Evolutionary conservation across 176 grass and related monocot species (phyloP), one percentile per base, ranked within the genome.

Genomic region (Raddia guianensis): DNA sequence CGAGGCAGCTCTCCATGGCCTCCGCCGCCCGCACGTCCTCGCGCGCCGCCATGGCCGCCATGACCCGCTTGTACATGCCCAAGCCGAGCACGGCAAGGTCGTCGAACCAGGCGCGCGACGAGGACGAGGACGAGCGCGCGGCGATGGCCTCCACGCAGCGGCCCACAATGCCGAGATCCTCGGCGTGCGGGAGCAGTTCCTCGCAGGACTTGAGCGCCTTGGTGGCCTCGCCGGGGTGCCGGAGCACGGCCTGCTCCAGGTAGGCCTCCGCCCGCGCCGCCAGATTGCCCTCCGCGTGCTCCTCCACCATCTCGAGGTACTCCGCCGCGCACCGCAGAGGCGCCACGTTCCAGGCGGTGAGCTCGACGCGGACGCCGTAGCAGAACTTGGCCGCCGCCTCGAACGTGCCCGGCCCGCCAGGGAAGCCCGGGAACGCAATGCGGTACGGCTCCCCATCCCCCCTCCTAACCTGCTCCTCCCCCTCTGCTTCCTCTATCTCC

Each of bases 241-340:
- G 81, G 49, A 95, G 77, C 16, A 95, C 88, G 48, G 72, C 16
- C 63, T 86, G 72, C 15, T 78, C 53, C 0, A 98, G 84, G 55
- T 82, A 98, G 3, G 74, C 84, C 62, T 98, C 96, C 6, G 88
- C 76, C 56, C 61, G 86, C 19, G 84, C 79, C 1, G 88, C 78
- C 55, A 98, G 90, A 72, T 98, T 98, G 77, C 88, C 96, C 82
- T 91, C 92, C 15, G 63, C 37, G 71, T 95, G 83, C 33, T 91
- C 96, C 73, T 98, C 96, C 0, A 88, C 86, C 96, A 98, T 95
- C 83, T 95, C 88, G 14, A 98, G 86, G 84, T 98, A 95, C 72
- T 91, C 90, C 0, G 92, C 92, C 1, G 90, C 96, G 81, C 96
- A 98, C 32, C 86, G 96, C 15, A 98, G 68, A 0, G 88, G 92